Evolutionary conservation across 2,329 filamentous ascomycete genomes (phyloP).

Genomic region (Dactylellina drechsleri): DNA sequence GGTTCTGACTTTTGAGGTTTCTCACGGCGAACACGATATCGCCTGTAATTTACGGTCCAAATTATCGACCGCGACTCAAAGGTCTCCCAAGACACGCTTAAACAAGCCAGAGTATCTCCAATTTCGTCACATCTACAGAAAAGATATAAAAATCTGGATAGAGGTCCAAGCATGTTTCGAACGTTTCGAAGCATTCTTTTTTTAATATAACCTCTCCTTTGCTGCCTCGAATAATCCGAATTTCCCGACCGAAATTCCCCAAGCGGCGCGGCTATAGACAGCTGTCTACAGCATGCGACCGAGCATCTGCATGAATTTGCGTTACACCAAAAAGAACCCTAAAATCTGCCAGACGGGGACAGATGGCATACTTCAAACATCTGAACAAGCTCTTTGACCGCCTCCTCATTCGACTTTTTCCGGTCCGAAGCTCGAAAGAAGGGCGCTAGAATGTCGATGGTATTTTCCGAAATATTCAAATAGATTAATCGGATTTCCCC

Average conservation of each 20-base stretch:
- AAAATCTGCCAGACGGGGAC: slow-evolving; percentile 23
- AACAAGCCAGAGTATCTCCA: slow-evolving; percentile 19
- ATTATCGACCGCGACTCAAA: slow-evolving; percentile 23
- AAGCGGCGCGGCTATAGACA: not conserved
- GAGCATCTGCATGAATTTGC: slow-evolving; percentile 21
- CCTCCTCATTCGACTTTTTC: slow-evolving; percentile 38
- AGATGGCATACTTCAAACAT: slow-evolving; percentile 24
- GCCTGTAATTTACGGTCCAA: slow-evolving; percentile 4
- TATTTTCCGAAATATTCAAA: slow-evolving; percentile 55
- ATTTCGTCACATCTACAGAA: slow-evolving; percentile 31
- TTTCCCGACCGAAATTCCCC: slow-evolving; percentile 45
- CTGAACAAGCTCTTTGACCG: slow-evolving; percentile 23
- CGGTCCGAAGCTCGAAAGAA: slow-evolving; percentile 41
- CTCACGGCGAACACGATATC: not conserved
- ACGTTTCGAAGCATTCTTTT: slow-evolving; percentile 50
- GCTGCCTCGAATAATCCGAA: slow-evolving; percentile 42
- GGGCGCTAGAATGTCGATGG: slow-evolving; percentile 49
- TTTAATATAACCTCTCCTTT: slow-evolving; percentile 25
- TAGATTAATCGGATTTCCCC: slow-evolving; percentile 53
- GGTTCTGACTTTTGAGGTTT: slow-evolving; percentile 19
- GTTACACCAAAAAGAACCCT: slow-evolving; percentile 15
- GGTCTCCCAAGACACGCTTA: slow-evolving; percentile 2
- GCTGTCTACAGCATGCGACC: slow-evolving; percentile 31
- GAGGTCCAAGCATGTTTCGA: slow-evolving; percentile 47
- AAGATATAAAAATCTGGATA: slow-evolving; percentile 35